A percentile compares a stretch with the other conserved stretches of the same genome.
These are phyloP conservation scores for Forsythia viridissima DNA, from an alignment of 257 asterid species.

Conservation along the genomic window DNA sequence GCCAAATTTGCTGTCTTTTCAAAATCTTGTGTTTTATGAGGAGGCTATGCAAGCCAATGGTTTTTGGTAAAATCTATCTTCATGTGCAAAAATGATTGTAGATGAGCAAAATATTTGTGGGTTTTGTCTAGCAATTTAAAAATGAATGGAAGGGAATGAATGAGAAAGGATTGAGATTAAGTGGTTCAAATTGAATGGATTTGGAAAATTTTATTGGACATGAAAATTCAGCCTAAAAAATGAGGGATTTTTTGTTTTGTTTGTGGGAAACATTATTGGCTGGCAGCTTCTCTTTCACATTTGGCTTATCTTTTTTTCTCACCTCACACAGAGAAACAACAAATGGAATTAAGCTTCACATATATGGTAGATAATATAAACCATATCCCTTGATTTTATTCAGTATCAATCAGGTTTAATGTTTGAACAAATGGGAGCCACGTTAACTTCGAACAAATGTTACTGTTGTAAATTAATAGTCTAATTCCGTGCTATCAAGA, in stretches of 20 bases:
- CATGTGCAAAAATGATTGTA: background rate
- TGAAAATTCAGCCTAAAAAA: slow-evolving; percentile 24
- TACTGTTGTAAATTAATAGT: background rate
- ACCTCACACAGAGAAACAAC: slow-evolving; percentile 41
- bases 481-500: background rate
- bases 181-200: slow-evolving; percentile 52
- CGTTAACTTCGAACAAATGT: background rate
- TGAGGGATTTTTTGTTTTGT: slow-evolving; percentile 11
- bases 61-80: slow-evolving; percentile 22
- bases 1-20: slow-evolving; percentile 28
- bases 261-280: background rate
- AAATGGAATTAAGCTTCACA: background rate
- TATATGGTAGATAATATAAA: background rate
- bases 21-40: slow-evolving; percentile 6
- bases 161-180: slow-evolving; percentile 65
- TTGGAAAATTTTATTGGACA: slow-evolving; percentile 3
- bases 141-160: slow-evolving; percentile 73
- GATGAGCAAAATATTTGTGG: background rate
- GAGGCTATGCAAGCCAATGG: slow-evolving; percentile 30
- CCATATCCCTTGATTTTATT: background rate
- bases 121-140: slow-evolving; percentile 18
- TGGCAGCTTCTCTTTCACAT: slow-evolving; percentile 70
- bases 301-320: slow-evolving; percentile 66
- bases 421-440: background rate
- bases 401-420: background rate